Conservation (phyloP, 495 filamentous ascomycete species). For the Penicillium cosmopolitanum region DNA sequence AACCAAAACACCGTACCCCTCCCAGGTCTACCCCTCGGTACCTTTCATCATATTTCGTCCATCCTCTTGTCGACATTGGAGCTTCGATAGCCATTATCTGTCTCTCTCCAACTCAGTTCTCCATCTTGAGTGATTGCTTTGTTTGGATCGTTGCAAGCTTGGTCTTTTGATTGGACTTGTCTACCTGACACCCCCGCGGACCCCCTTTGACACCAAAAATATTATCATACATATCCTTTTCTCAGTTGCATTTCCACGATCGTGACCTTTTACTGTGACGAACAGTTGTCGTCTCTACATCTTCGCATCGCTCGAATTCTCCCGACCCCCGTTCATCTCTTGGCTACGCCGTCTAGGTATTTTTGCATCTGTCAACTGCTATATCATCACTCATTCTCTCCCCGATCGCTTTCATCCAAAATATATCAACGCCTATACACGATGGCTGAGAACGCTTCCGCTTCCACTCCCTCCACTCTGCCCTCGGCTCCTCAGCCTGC, state of each 20-base stretch:
- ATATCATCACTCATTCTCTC: conserved; percentile 20
- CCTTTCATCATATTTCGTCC: not conserved
- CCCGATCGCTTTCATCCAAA: conserved; percentile 21
- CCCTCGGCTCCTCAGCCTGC: conserved; percentile 68
- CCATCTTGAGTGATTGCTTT: conserved; percentile 6
- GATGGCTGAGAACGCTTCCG: conserved; percentile 71
- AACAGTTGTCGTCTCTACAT: conserved; percentile 8
- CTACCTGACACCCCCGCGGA: conserved; percentile 5
- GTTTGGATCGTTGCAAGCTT: conserved; percentile 23
- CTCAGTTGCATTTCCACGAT: conserved; percentile 11
- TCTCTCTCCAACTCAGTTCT: not conserved
- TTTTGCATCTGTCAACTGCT: conserved; percentile 15
- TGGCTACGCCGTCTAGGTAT: conserved; percentile 3
- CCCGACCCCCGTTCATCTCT: conserved; percentile 12
- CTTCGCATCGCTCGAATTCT: conserved; percentile 10
- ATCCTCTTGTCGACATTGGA: not conserved
- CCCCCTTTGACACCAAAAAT: conserved; percentile 6
- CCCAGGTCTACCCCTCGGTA: not conserved
- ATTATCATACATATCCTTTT: not conserved
- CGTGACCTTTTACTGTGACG: conserved; percentile 16
- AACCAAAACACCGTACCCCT: conserved; percentile 12
- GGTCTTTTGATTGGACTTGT: conserved; percentile 18
- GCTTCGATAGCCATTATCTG: not conserved
- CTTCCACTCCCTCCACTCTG: conserved; percentile 56
- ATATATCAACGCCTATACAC: conserved; percentile 30